These are phyloP conservation scores for Cutaneotrichosporon sp. DNA, from an alignment of 1,284 basidiomycete genomes.

Conservation along the genomic window DNA sequence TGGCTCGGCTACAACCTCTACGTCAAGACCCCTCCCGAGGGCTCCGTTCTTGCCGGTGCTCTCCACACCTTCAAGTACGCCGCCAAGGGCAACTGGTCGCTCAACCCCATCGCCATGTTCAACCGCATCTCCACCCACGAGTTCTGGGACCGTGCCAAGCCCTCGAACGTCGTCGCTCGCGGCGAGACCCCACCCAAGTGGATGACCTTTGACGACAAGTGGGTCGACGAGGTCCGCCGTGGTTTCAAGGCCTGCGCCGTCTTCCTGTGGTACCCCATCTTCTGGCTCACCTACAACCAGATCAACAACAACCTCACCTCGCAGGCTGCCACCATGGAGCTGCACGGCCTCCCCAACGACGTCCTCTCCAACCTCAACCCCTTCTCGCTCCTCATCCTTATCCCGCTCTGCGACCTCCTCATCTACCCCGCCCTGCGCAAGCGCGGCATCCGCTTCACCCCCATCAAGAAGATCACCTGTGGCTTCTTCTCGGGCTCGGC, in stretches of 20 bases:
- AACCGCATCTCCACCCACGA: slow-evolving; percentile 36
- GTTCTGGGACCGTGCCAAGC: slow-evolving; percentile 56
- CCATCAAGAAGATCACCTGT: slow-evolving; percentile 41
- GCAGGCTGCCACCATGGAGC: slow-evolving; percentile 54
- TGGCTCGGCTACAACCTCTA: slow-evolving; percentile 17
- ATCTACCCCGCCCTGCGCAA: slow-evolving; percentile 55
- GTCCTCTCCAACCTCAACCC: slow-evolving; percentile 57
- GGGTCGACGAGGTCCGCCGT: slow-evolving; percentile 56
- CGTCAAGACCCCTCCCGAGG: slow-evolving; percentile 54
- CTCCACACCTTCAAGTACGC: slow-evolving; percentile 38
- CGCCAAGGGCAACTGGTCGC: slow-evolving; percentile 13
- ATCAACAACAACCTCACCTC: slow-evolving; percentile 39
- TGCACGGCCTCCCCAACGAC: slow-evolving; percentile 57
- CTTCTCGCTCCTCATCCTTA: slow-evolving; percentile 54
- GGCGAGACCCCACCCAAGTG: slow-evolving; percentile 43
- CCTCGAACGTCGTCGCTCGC: slow-evolving; percentile 42
- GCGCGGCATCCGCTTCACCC: slow-evolving; percentile 44
- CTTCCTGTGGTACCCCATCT: slow-evolving; percentile 56
- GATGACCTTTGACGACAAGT: slow-evolving; percentile 57
- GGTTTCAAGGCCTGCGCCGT: slow-evolving; percentile 56
- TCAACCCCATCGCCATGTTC: not conserved
- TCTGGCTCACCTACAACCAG: slow-evolving; percentile 51
- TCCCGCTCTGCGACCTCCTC: slow-evolving; percentile 55
- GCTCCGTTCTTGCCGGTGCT: slow-evolving; percentile 55
- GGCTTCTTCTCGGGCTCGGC: slow-evolving; percentile 44